phyloP scores from a whole-genome alignment of 768 basidiomycete genomes.

The Hericium coralloides region DNA sequence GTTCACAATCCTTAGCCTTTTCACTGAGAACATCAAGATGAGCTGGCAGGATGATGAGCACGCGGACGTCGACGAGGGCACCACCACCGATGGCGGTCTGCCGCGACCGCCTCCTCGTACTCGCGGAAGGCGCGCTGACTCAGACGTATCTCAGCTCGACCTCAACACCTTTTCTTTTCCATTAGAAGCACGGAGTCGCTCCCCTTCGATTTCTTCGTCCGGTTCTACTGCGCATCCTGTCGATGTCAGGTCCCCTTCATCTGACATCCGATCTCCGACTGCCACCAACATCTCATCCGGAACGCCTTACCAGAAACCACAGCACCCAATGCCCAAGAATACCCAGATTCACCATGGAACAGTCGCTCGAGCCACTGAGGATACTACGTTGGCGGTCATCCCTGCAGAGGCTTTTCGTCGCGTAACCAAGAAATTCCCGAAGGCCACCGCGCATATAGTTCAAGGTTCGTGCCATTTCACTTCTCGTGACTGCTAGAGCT shows the following conservation, averaged over 20 bases:
- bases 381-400: conserved; percentile 96
- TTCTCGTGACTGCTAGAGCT: background rate
- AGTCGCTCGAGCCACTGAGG: conserved; percentile 88
- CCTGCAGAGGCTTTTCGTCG: conserved; percentile 95
- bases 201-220: conserved; percentile 62
- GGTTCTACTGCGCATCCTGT: conserved; percentile 57
- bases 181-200: conserved; percentile 23
- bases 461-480: conserved; percentile 48
- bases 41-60: conserved; percentile 69
- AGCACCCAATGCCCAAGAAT: background rate
- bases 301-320: background rate
- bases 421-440: conserved; percentile 92
- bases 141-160: conserved; percentile 57
- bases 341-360: conserved; percentile 52
- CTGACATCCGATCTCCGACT: conserved; percentile 6
- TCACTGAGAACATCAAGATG: conserved; percentile 90
- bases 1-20: conserved; percentile 93
- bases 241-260: conserved; percentile 21
- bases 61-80: conserved; percentile 14
- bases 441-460: conserved; percentile 93
- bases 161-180: conserved; percentile 27
- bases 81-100: conserved; percentile 2
- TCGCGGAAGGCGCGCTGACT: conserved; percentile 35
- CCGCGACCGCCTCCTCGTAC: conserved; percentile 8
- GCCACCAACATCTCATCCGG: background rate